Base-by-base conservation (phyloP, 768 basidiomycete species). In the Dendrothele bispora region DNA sequence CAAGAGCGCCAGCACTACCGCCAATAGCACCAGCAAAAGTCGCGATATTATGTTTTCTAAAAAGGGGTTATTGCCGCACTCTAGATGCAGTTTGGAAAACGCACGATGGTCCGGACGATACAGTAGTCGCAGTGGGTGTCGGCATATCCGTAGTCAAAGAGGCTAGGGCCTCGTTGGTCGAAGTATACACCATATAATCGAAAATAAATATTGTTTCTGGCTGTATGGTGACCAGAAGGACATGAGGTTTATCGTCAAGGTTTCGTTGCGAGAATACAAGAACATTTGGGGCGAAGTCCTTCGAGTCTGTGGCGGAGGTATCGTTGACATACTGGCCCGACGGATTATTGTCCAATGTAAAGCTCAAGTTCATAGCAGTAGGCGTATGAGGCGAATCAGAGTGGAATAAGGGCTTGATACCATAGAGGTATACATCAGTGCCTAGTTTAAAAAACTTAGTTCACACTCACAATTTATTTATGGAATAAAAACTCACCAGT, bases 1-100 rank as follows among this genome's bases (percentile, higher is more conserved):
- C 68, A 10, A 82, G 71, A 18, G 79, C 72, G 25, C 80, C 80
- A 15, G 79, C 69, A 25, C 68, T 71, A 24, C 76, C 75, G 1
- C 76, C 78, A 20, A 82, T 67, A 1, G 75, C 78, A n/a, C 72
- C 77, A 2, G 68, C 79, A 56, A 84, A 82, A 5, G 80, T 79
- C 14, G 69, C 72, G 40, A 62, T 53, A 41, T 61, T 62, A 47
- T 38, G 49, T 7, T 38, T 51, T 5, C 35, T 49, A 11, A 48
- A 52, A n/a, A 37, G 30, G 7, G 5, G 22, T 2, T 29, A 28
- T 30, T 14, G 21, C 11, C n/a, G 29, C 6, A 39, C 5, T n/a
- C 20, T 36, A 25, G 12, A n/a, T 7, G 41, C 21, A 22, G 51
- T 40, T 25, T 25, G 42, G n/a, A 41, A 32, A 30, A 27, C 21